phyloP scores from a whole-genome alignment of 768 basidiomycete genomes.

The Ramaria rubella region DNA sequence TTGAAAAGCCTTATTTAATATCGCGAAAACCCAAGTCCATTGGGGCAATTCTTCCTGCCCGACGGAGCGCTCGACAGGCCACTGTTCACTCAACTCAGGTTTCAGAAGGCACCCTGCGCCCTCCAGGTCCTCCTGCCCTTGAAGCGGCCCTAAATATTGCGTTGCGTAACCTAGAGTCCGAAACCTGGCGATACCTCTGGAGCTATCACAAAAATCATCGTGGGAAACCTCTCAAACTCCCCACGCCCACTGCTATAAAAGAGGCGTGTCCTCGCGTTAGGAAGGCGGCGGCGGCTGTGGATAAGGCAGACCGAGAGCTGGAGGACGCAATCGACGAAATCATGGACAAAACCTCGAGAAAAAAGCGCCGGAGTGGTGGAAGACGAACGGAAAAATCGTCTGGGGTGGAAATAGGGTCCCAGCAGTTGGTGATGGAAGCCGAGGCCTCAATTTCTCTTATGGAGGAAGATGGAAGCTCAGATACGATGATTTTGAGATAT shows the following conservation, averaged over 20 bases:
- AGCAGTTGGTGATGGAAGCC: background rate
- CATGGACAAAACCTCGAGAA: background rate
- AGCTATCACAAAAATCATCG: background rate
- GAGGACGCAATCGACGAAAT: slow-evolving; percentile 3
- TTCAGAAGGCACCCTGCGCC: slow-evolving; percentile 6
- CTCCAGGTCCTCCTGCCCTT: slow-evolving; percentile 4
- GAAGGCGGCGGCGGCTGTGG: background rate
- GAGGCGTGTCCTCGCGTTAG: background rate
- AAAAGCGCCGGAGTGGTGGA: background rate
- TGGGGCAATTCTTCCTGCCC: slow-evolving; percentile 1
- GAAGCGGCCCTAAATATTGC: slow-evolving; percentile 8
- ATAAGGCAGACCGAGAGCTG: slow-evolving; percentile 5
- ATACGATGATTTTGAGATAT: background rate
- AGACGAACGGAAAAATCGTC: background rate
- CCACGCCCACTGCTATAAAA: background rate
- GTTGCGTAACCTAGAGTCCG: slow-evolving; percentile 6
- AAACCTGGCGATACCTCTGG: slow-evolving; percentile 2
- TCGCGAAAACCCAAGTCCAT: too few species aligned
- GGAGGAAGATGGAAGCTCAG: background rate
- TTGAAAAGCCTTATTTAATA: too few species aligned
- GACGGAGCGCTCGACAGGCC: slow-evolving; percentile 3
- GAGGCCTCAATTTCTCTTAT: background rate
- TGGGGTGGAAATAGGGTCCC: background rate
- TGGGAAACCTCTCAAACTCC: background rate
- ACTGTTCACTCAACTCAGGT: background rate